Evolutionary conservation across 768 basidiomycete species (phyloP).

Genomic region (Pisolithus microcarpus): DNA sequence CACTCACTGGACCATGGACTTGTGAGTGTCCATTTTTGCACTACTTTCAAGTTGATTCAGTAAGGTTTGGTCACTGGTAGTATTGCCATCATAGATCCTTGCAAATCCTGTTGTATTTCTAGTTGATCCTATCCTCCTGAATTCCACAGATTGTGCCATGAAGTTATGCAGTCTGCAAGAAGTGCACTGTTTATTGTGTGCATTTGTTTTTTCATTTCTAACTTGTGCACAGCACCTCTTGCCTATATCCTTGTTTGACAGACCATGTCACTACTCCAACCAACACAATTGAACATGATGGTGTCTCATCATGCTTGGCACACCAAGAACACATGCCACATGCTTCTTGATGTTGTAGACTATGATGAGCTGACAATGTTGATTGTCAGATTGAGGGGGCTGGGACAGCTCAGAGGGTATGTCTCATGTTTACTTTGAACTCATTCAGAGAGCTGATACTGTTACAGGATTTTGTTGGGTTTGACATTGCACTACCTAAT

Average conservation of each 20-base stretch:
- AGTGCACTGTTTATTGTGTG: constrained; percentile 34
- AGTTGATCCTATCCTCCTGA: constrained; percentile 68
- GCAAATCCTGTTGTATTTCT: background rate
- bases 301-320: constrained; percentile 95
- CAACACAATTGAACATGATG: constrained; percentile 81
- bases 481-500: constrained; percentile 94
- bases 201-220: constrained; percentile 3
- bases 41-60: too few species aligned
- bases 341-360: constrained; percentile 88
- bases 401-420: constrained; percentile 83
- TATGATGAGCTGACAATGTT: constrained; percentile 83
- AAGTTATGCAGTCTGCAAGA: constrained; percentile 91
- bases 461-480: constrained; percentile 77
- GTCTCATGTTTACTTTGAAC: constrained; percentile 12
- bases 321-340: constrained; percentile 89
- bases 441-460: background rate
- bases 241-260: constrained; percentile 87
- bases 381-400: constrained; percentile 90
- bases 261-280: constrained; percentile 81
- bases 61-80: constrained; percentile 45
- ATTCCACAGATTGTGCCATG: constrained; percentile 57
- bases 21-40: constrained; percentile 33
- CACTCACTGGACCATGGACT: constrained; percentile 61
- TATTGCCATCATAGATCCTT: background rate
- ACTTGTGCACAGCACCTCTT: constrained; percentile 53